Evolutionary conservation across 306 rosid genomes (phyloP), one percentile per base, ranked within the genome.

Genomic region (Begonia masoniana): DNA sequence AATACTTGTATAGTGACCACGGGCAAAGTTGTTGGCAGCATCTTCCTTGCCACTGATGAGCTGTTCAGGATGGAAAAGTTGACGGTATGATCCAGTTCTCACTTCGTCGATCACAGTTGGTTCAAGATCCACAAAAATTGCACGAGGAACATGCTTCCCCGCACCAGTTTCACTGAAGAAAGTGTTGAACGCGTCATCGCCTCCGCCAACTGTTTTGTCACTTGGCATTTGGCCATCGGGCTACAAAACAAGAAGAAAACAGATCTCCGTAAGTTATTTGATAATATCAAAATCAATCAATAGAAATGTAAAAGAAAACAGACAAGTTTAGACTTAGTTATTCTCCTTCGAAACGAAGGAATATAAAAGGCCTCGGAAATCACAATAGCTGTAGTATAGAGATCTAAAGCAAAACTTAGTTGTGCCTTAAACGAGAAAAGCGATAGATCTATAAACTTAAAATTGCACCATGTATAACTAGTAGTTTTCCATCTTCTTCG

Each of bases 71-170:
- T 87, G 96, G 76, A 87, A 87, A 31, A 87, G 96, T 58, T 87
- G 96, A 50, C 96, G 82, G 72, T 87, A 87, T 7, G 88, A 12
- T 2, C 96, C 96, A 43, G 89, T 83, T 54, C 96, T 71, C 31
- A 87, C 94, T 50, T 87, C 96, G 47, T 87, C 96, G 13, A 87
- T 83, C 57, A 87, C 96, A 52, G 94, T 87, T 13, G 96, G 96
- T 51, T 87, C 96, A 1, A 87, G 86, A 66, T 87, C 96, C 9
- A 87, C 94, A 50, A 87, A 87, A 23, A 87, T 67, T 10, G 96
- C 89, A 13, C 96, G 88, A 4, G 96, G 96, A 0, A 83, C 94
- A 51, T 87, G 96, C 51, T 87, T 87, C 5, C 96, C 96, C 10
- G 96, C 85, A 12, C 96, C 89, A 21, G 96, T 87, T 70, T 83